Conservation (phyloP, 306 rosid genomes). For the Abrus precatorius region DNA sequence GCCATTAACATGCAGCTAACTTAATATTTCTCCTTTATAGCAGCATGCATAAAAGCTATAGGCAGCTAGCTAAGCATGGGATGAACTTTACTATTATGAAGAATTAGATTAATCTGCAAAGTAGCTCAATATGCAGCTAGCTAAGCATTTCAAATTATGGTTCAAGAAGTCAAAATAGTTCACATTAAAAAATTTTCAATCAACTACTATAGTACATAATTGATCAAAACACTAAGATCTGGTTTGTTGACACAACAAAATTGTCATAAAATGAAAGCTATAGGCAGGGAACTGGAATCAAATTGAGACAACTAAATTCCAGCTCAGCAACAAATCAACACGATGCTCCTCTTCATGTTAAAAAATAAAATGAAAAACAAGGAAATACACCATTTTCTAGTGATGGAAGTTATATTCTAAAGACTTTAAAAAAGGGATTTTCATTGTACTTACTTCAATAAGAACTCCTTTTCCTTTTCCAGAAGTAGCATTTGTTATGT, state of each 20-base stretch:
- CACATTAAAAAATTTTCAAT: not conserved
- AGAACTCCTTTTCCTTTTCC: conserved; percentile 52
- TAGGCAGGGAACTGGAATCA: no score
- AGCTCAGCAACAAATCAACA: not conserved
- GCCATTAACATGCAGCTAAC: not conserved
- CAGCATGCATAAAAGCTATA: not conserved
- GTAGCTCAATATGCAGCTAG: not conserved
- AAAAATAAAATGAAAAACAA: conserved; percentile 31
- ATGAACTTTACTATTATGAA: not conserved
- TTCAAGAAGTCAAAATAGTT: conserved; percentile 14
- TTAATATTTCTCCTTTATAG: not conserved
- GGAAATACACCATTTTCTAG: conserved; percentile 57
- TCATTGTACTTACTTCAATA: conserved; percentile 46
- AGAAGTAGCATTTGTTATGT: not conserved
- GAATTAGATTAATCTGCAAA: not conserved
- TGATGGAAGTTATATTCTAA: conserved; percentile 21
- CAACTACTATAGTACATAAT: not conserved
- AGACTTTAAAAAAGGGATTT: conserved; percentile 39
- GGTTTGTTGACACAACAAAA: not conserved
- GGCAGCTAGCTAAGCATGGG: no score
- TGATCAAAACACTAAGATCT: not conserved
- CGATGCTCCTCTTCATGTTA: not conserved
- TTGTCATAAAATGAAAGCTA: not conserved
- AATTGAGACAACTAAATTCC: not conserved
- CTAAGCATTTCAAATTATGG: not conserved